Percentiles rank a stretch among this genome's conserved stretches.
phyloP scores from a whole-genome alignment of 2,329 filamentous ascomycete genomes.

The Penicillium crustosum region DNA sequence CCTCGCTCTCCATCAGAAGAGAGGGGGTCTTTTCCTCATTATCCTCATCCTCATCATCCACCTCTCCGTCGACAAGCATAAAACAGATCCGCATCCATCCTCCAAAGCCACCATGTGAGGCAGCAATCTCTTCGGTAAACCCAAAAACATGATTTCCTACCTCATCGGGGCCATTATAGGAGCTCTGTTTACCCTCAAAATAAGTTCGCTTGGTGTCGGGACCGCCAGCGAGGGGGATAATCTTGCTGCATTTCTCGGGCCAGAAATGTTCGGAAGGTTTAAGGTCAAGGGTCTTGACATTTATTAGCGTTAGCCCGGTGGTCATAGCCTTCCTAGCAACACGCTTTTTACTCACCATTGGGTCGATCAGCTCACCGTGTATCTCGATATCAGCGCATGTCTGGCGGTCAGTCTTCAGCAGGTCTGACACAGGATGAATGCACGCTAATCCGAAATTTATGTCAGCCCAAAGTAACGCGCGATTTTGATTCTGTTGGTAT shows the following conservation, averaged over 20 bases:
- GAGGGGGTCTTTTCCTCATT: neutral
- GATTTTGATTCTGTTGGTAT: neutral
- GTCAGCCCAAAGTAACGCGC: slow-evolving; percentile 3
- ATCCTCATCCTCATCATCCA: neutral
- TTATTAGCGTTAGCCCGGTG: slow-evolving; percentile 14
- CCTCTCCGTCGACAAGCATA: slow-evolving; percentile 29
- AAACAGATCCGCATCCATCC: slow-evolving; percentile 43
- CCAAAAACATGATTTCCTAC: slow-evolving; percentile 31
- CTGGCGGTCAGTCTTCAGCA: slow-evolving; percentile 30
- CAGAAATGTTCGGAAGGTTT: slow-evolving; percentile 24
- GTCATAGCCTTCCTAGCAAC: neutral
- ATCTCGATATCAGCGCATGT: slow-evolving; percentile 36
- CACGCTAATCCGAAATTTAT: slow-evolving; percentile 29
- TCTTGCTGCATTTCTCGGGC: slow-evolving; percentile 27
- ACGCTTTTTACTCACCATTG: slow-evolving; percentile 31
- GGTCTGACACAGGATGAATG: slow-evolving; percentile 36
- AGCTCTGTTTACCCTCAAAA: slow-evolving; percentile 29
- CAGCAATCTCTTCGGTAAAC: slow-evolving; percentile 34
- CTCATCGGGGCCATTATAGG: slow-evolving; percentile 9
- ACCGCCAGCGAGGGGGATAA: slow-evolving; percentile 19
- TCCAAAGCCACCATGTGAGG: slow-evolving; percentile 29
- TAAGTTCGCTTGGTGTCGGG: slow-evolving; percentile 14
- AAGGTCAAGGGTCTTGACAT: slow-evolving; percentile 26
- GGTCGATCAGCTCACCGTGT: slow-evolving; percentile 24
- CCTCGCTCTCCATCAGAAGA: slow-evolving; percentile 20